Base-by-base conservation (phyloP, 2,329 filamentous ascomycete species). In the Verticillium tricorpus region DNA sequence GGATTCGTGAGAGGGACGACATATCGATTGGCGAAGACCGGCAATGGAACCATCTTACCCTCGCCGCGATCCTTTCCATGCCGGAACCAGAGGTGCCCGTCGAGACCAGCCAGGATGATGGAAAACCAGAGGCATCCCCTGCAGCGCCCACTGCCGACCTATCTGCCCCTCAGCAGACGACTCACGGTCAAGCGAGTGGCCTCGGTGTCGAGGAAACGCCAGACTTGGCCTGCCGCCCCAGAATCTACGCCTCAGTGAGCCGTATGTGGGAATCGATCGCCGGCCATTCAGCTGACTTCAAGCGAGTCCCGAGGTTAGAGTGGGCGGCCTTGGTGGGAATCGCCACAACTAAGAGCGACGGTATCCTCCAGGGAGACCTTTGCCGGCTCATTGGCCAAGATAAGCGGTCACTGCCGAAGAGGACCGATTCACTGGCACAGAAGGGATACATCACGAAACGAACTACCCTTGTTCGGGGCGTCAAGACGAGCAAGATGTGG, bases 381-480 rank as follows among this genome's bases (percentile, higher is more conserved):
- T 82, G 83, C 17, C 79, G 80, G 22, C 73, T 86, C 1, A 84
- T 84, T 14, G 79, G 81, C 25, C 86, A 88, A 69, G 86, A 88
- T 71, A 88, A 88, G 69, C 81, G 85, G 58, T 88, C 85, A 1
- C 79, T 88, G 1, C 85, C 86, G 2, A 85, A 83, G 62, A 77
- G 86, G 37, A 89, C 86, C 0, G 84, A 87, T 65, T 78, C 80
- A 3, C 76, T 89, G 1, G 79, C 83, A 5, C 78, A 79, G 64
- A 87, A 88, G 68, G 85, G 85, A 17, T 88, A 88, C 65, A 83
- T 87, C 57, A 81, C 81, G 58, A 89, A 89, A 71, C 79, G 85
- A 50, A 83, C 84, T 4, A 82, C 84, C 1, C 79, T 87, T 22
- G 80, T 85, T 12, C 78, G 81, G 58, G 83, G 83, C 40, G 84